These are phyloP conservation scores for Nasturtium officinale DNA, from an alignment of 345 rosid genomes.

Conservation along the genomic window DNA sequence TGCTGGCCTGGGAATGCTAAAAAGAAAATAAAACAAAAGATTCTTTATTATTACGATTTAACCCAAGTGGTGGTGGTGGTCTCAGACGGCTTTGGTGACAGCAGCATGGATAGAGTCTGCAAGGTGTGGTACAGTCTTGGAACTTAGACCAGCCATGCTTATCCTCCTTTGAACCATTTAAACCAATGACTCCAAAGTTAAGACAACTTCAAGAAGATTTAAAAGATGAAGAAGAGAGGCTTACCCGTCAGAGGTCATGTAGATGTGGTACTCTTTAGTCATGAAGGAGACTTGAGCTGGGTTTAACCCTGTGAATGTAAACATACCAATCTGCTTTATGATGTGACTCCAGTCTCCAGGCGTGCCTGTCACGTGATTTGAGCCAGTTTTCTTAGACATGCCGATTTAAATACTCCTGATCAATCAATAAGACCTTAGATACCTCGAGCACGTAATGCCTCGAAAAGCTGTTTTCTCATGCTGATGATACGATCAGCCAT, in stretches of 20 bases:
- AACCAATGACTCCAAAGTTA: conserved; percentile 3
- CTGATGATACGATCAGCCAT: conserved; percentile 81
- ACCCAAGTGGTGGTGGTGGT: neutral
- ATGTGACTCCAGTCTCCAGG: conserved; percentile 89
- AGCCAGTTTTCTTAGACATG: conserved; percentile 4
- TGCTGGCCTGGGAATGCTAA: conserved; percentile 9
- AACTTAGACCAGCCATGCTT: conserved; percentile 80
- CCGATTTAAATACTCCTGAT: neutral
- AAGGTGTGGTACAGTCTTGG: conserved; percentile 71
- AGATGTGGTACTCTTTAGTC: conserved; percentile 71
- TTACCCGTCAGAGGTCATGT: conserved; percentile 84
- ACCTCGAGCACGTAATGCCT: conserved; percentile 66
- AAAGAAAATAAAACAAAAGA: neutral
- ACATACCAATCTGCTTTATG: conserved; percentile 80
- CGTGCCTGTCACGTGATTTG: conserved; percentile 48
- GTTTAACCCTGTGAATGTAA: conserved; percentile 72
- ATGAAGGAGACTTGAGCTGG: conserved; percentile 63
- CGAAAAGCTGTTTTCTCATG: conserved; percentile 76
- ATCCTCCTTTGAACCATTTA: conserved; percentile 56
- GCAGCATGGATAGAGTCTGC: conserved; percentile 75
- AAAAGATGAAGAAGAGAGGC: neutral
- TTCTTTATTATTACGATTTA: neutral
- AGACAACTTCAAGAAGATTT: conserved; percentile 12
- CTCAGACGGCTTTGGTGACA: conserved; percentile 45
- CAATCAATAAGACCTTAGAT: conserved; percentile 32